These are phyloP conservation scores for Aphanomyces invadans DNA, from an alignment of 352 stramenopile species.

Conservation along the genomic window DNA sequence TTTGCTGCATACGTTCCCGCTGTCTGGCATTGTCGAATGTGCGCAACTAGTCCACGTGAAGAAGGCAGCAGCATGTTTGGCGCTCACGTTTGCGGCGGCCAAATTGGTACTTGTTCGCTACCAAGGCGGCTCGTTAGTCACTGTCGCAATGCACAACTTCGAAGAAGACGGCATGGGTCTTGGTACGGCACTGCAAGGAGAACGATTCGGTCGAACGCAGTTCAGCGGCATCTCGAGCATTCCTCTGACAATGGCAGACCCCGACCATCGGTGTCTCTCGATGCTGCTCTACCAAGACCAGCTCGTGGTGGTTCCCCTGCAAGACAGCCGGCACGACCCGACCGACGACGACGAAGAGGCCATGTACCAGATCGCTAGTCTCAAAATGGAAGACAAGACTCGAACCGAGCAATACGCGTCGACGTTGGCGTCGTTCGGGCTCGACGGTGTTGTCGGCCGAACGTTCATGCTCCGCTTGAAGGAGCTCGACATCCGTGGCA, in stretches of 20 bases:
- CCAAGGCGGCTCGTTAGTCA: constrained; percentile 46
- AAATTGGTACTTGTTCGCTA: constrained; percentile 81
- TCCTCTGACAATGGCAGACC: constrained; percentile 47
- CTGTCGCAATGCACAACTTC: constrained; percentile 76
- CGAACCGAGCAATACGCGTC: constrained; percentile 56
- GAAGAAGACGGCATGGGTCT: constrained; percentile 71
- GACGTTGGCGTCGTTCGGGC: constrained; percentile 35
- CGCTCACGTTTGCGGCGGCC: constrained; percentile 63
- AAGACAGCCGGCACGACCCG: constrained; percentile 63
- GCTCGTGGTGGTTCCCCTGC: constrained; percentile 72
- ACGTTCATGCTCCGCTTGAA: constrained; percentile 69
- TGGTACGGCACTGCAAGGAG: constrained; percentile 69
- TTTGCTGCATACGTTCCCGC: constrained; percentile 55
- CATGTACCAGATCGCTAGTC: constrained; percentile 26
- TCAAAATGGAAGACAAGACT: constrained; percentile 35
- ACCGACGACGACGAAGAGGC: constrained; percentile 63
- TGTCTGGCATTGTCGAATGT: constrained; percentile 63
- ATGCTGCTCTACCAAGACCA: constrained; percentile 82
- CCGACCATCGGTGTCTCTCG: constrained; percentile 65
- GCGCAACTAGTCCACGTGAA: constrained; percentile 70
- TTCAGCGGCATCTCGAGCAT: constrained; percentile 55
- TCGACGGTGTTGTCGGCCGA: constrained; percentile 56
- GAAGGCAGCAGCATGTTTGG: constrained; percentile 47
- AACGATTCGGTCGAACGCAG: constrained; percentile 67
- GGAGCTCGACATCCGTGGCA: constrained; percentile 66